Evolutionary conservation across 2,329 filamentous ascomycete species (phyloP).

Genomic region (Teratosphaeria gauchensis): DNA sequence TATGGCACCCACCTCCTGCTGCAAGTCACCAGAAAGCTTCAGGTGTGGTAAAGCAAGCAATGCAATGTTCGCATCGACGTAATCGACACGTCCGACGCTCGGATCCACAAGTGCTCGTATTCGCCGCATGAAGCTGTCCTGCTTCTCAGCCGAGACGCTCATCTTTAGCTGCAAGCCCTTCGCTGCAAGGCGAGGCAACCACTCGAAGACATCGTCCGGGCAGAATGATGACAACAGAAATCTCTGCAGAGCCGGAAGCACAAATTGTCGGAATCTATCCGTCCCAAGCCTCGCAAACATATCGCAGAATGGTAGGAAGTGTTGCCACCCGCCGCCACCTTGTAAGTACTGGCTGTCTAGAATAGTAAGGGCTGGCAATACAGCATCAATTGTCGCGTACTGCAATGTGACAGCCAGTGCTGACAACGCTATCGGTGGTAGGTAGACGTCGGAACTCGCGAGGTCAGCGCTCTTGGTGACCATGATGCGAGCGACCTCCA

Average conservation of each 20-base stretch:
- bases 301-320: slow-evolving; percentile 79
- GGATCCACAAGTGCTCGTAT: neutral
- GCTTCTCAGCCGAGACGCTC: neutral
- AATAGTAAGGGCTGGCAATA: slow-evolving; percentile 59
- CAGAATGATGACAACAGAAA: slow-evolving; percentile 51
- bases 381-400: slow-evolving; percentile 65
- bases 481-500: slow-evolving; percentile 34
- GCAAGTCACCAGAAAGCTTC: slow-evolving; percentile 7
- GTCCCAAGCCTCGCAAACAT: slow-evolving; percentile 65
- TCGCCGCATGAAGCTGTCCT: neutral
- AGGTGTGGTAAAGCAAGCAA: slow-evolving; percentile 12
- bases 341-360: slow-evolving; percentile 51
- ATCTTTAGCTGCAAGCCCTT: neutral
- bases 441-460: slow-evolving; percentile 7
- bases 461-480: slow-evolving; percentile 15
- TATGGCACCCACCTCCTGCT: slow-evolving; percentile 5
- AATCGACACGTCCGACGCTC: neutral
- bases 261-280: slow-evolving; percentile 66
- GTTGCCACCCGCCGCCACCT: slow-evolving; percentile 54
- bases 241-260: slow-evolving; percentile 73
- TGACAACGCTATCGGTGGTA: slow-evolving; percentile 21
- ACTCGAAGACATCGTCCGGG: neutral
- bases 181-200: slow-evolving; percentile 3
- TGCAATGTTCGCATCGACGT: slow-evolving; percentile 4
- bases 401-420: slow-evolving; percentile 58